Evolutionary conservation across 2,329 filamentous ascomycete genomes (phyloP).

Genomic region (Cadophora luteo-olivacea): DNA sequence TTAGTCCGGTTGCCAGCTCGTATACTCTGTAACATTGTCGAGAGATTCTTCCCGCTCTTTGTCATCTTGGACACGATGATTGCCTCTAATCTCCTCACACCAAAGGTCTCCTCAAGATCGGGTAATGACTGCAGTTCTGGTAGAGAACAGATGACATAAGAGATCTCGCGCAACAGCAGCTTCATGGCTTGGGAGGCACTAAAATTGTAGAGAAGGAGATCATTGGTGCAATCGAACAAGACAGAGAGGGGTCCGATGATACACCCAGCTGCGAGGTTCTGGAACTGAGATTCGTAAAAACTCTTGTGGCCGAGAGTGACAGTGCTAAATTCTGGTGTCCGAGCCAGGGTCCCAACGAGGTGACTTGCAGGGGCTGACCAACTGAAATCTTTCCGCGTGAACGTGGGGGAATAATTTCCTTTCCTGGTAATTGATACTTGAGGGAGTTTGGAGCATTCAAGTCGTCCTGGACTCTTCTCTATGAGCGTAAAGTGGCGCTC

Average conservation of each 20-base stretch:
- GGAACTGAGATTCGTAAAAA: conserved; percentile 77
- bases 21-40: conserved; percentile 69
- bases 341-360: conserved; percentile 68
- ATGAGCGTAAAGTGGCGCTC: conserved; percentile 49
- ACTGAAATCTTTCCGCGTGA: conserved; percentile 42
- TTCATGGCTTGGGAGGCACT: conserved; percentile 71
- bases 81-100: conserved; percentile 65
- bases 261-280: conserved; percentile 76
- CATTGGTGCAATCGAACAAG: conserved; percentile 78
- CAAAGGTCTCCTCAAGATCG: conserved; percentile 61
- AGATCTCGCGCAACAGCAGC: conserved; percentile 76
- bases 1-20: conserved; percentile 70
- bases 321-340: conserved; percentile 66
- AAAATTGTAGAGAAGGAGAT: conserved; percentile 71
- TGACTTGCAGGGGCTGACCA: conserved; percentile 57
- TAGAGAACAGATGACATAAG: conserved; percentile 71
- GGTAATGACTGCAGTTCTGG: conserved; percentile 73
- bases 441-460: conserved; percentile 46
- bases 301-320: conserved; percentile 62
- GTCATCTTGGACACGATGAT: conserved; percentile 61
- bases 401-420: conserved; percentile 23
- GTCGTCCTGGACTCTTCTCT: conserved; percentile 45
- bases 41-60: conserved; percentile 59
- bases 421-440: conserved; percentile 3
- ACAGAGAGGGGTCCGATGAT: conserved; percentile 84